Evolutionary conservation across 345 rosid species (phyloP).

Genomic region (Balakata baccata): DNA sequence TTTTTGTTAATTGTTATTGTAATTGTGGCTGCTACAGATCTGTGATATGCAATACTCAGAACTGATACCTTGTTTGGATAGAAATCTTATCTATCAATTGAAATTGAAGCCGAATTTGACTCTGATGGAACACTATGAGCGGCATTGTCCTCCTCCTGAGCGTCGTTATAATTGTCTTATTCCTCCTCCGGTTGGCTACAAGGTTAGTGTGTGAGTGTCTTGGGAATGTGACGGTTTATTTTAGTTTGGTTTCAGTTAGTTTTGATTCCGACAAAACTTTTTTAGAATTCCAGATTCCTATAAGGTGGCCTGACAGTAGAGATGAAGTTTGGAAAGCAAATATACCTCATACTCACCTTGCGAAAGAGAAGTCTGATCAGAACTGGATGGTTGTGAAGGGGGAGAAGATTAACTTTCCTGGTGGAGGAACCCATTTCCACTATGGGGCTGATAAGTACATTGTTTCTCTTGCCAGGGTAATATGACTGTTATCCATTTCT

Average conservation of each 20-base stretch:
- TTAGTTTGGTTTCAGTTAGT: conserved; percentile 25
- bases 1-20: background rate
- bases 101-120: conserved; percentile 70
- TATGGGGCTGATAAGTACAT: conserved; percentile 95
- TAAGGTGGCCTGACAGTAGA: conserved; percentile 93
- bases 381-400: conserved; percentile 98
- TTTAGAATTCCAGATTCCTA: conserved; percentile 77
- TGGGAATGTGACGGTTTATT: conserved; percentile 6
- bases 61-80: conserved; percentile 88
- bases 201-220: conserved; percentile 42
- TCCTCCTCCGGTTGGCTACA: conserved; percentile 86
- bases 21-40: conserved; percentile 37
- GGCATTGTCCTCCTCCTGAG: conserved; percentile 82
- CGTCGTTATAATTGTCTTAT: conserved; percentile 87
- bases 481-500: background rate
- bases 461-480: conserved; percentile 74
- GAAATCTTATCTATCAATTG: conserved; percentile 73
- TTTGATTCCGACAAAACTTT: conserved; percentile 34
- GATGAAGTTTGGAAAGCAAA: conserved; percentile 98
- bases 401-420: conserved; percentile 92
- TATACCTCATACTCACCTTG: conserved; percentile 95
- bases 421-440: conserved; percentile 98
- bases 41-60: conserved; percentile 78
- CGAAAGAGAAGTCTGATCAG: conserved; percentile 95
- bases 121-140: conserved; percentile 94